phyloP scores from a whole-genome alignment of 352 stramenopile genomes.

The Phytopythium boreale region DNA sequence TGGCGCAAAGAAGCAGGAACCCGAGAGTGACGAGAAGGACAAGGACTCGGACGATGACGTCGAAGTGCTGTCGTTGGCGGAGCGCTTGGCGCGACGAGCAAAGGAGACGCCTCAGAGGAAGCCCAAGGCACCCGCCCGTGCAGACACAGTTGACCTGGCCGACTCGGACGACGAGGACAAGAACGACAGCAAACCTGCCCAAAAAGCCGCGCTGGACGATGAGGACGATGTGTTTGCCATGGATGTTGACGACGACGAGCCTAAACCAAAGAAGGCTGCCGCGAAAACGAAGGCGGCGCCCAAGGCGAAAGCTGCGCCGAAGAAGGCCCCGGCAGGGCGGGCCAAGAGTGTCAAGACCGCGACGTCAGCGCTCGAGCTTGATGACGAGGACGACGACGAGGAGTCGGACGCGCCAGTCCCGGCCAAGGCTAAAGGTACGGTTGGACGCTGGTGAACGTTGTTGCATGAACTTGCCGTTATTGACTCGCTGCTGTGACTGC shows the following conservation, averaged over 20 bases:
- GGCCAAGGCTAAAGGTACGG: slow-evolving; percentile 7
- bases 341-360: background rate
- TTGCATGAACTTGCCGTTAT: background rate
- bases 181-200: background rate
- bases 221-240: slow-evolving; percentile 77
- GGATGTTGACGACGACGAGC: slow-evolving; percentile 19
- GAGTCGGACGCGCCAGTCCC: background rate
- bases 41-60: slow-evolving; percentile 59
- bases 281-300: slow-evolving; percentile 29
- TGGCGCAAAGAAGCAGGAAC: slow-evolving; percentile 26
- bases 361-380: slow-evolving; percentile 3
- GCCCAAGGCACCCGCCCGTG: slow-evolving; percentile 13
- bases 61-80: slow-evolving; percentile 69
- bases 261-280: slow-evolving; percentile 17
- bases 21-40: slow-evolving; percentile 16
- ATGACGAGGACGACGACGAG: slow-evolving; percentile 3
- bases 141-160: slow-evolving; percentile 34
- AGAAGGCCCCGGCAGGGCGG: background rate
- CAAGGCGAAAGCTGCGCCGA: slow-evolving; percentile 22
- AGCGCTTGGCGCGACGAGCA: slow-evolving; percentile 56
- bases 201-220: slow-evolving; percentile 16
- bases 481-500: background rate
- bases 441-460: background rate
- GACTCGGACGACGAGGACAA: slow-evolving; percentile 41
- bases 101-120: slow-evolving; percentile 47